Evolutionary conservation across 2,329 filamentous ascomycete genomes (phyloP), one percentile per base, ranked within the genome.

Genomic region (Graphilbum ipis-grandicollis): DNA sequence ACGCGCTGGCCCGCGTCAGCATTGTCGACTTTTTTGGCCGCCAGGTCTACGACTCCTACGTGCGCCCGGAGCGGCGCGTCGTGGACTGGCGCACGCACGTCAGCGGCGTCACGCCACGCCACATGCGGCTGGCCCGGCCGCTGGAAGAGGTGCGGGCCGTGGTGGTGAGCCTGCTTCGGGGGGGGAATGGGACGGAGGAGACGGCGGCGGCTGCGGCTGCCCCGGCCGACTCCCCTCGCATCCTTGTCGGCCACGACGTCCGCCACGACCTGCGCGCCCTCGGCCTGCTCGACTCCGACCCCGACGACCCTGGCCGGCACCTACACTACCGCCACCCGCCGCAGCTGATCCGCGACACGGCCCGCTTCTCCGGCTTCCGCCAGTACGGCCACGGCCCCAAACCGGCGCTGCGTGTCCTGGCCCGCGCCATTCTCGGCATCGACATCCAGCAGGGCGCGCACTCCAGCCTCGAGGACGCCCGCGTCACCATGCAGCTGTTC

Each of bases 31-130:
- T 86, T 56, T 84, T 94, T 52, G 86, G 86, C 15, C 71, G 79
- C 21, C 84, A 93, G 55, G 62, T 98, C 33, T 94, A 96, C 66
- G 90, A 98, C 60, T 88, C 82, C 12, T 96, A 80, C 51, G 90
- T 96, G 9, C 70, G 71, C 37, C 80, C 83, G 1, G 73, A 74
- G 41, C 76, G 85, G 50, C 64, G 62, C 38, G 82, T 98, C 2
- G 85, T 80, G 13, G 82, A 98, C 56, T 98, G 86, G 79, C 73
- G 90, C 43, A 96, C 86, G 3, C 63, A 68, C 42, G 77, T 94
- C 30, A 92, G 80, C 43, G 90, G 90, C 7, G 79, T 98, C 42
- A 70, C 72, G 35, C 68, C 79, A 1, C 71, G 71, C 41, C 74
- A 84, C 45, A 77, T 96, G 68, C 62, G 65, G 23, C 60, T 63